These are phyloP conservation scores for Vitis rotundifolia DNA, from an alignment of 164 flowering plant genomes.

Conservation along the genomic window DNA sequence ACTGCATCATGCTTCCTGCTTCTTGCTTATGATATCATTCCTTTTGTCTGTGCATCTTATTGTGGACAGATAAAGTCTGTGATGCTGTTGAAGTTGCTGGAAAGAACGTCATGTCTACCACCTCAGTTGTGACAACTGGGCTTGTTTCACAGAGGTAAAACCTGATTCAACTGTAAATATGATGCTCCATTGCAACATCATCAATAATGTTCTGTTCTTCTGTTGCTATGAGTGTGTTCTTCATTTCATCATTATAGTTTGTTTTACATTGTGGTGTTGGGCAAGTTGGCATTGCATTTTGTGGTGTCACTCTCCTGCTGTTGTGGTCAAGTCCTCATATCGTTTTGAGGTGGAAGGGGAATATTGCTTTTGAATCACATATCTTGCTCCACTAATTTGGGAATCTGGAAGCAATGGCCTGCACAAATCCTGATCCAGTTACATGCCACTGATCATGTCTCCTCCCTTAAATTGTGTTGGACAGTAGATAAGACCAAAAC, in stretches of 20 bases:
- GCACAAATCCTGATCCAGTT: too few relatives aligned
- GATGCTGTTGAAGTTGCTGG: slow-evolving; percentile 95
- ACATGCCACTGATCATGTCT: too few relatives aligned
- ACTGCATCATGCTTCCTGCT: neutral
- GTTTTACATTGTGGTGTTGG: neutral
- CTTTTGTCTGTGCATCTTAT: neutral
- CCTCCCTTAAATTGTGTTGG: too few relatives aligned
- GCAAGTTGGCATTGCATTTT: neutral
- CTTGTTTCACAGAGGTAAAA: slow-evolving; percentile 75
- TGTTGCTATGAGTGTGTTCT: neutral
- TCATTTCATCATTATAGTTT: slow-evolving; percentile 1
- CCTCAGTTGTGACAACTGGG: slow-evolving; percentile 78
- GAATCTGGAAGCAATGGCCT: too few relatives aligned
- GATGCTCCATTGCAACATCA: neutral
- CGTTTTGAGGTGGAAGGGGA: too few relatives aligned
- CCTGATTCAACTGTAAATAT: neutral
- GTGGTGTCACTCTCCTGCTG: neutral
- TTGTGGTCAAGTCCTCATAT: neutral
- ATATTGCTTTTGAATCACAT: too few relatives aligned
- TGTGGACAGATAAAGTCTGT: slow-evolving; percentile 59
- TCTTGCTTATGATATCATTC: neutral
- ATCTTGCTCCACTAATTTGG: too few relatives aligned
- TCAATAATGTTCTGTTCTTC: neutral
- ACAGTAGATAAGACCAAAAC: too few relatives aligned
- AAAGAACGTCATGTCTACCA: slow-evolving; percentile 82